These are phyloP conservation scores for Quercus alba DNA, from an alignment of 306 rosid species.

Conservation along the genomic window DNA sequence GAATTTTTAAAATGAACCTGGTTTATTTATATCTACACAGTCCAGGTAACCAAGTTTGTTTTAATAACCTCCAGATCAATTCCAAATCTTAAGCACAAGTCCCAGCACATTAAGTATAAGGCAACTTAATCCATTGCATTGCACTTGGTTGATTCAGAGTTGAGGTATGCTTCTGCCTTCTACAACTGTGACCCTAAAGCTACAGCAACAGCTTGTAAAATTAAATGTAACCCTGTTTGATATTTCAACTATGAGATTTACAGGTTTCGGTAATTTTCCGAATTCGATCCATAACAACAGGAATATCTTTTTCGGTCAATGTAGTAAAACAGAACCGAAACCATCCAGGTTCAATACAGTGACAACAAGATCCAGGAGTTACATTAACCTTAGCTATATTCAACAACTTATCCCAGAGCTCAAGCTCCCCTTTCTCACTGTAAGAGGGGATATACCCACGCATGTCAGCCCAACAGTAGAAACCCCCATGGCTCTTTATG, in stretches of 20 bases:
- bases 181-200: background rate
- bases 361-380: constrained; percentile 84
- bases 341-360: constrained; percentile 93
- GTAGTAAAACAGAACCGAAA: constrained; percentile 73
- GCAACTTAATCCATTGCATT: background rate
- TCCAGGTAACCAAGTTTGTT: background rate
- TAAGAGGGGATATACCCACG: constrained; percentile 58
- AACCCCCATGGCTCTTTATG: constrained; percentile 67
- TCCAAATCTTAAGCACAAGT: background rate
- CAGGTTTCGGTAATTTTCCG: constrained; percentile 48
- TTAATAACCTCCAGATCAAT: background rate
- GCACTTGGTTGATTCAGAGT: background rate
- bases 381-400: constrained; percentile 68
- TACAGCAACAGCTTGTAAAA: background rate
- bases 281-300: constrained; percentile 68
- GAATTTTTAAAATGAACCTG: background rate
- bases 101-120: background rate
- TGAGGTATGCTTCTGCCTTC: background rate
- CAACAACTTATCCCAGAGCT: constrained; percentile 88
- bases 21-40: background rate
- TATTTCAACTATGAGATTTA: constrained; percentile 52
- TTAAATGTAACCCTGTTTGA: constrained; percentile 1
- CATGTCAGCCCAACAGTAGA: constrained; percentile 94
- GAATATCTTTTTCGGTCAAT: constrained; percentile 62
- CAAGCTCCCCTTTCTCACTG: constrained; percentile 90